phyloP scores from a whole-genome alignment of 768 basidiomycete genomes.

The Russula sp. region DNA sequence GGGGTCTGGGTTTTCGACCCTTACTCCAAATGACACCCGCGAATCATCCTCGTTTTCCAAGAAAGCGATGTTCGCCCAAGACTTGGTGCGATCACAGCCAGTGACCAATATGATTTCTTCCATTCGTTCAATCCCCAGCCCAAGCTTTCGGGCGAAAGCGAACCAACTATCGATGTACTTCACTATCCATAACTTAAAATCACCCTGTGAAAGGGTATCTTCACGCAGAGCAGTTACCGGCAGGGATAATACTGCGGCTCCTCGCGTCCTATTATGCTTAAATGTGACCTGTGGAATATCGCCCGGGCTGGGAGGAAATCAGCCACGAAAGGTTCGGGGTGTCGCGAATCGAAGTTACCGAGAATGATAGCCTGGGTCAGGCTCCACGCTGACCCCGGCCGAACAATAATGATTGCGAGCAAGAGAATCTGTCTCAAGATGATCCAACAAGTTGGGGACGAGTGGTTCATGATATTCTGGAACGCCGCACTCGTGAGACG shows the following conservation, averaged over 20 bases:
- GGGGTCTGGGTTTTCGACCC: background rate
- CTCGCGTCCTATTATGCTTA: background rate
- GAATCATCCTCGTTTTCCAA: background rate
- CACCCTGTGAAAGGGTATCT: background rate
- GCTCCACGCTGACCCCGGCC: background rate
- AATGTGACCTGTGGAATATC: background rate
- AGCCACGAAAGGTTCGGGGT: background rate
- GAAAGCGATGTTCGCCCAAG: slow-evolving; percentile 4
- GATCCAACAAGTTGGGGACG: background rate
- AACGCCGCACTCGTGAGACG: background rate
- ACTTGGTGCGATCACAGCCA: background rate
- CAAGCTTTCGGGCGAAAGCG: background rate
- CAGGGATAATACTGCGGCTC: slow-evolving; percentile 7
- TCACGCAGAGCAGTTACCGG: background rate
- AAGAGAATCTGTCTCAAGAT: background rate
- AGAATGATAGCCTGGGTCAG: background rate
- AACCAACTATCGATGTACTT: slow-evolving; percentile 1
- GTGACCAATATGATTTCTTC: slow-evolving; percentile 9
- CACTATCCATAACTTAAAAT: slow-evolving; percentile 7
- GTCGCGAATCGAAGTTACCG: background rate
- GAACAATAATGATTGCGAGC: background rate
- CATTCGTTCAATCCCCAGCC: background rate
- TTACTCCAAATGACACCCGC: background rate
- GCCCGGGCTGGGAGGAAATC: background rate
- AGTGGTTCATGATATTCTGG: slow-evolving; percentile 7